These are phyloP conservation scores for Pterula multifida DNA, from an alignment of 1,284 basidiomycete genomes.

Conservation along the genomic window DNA sequence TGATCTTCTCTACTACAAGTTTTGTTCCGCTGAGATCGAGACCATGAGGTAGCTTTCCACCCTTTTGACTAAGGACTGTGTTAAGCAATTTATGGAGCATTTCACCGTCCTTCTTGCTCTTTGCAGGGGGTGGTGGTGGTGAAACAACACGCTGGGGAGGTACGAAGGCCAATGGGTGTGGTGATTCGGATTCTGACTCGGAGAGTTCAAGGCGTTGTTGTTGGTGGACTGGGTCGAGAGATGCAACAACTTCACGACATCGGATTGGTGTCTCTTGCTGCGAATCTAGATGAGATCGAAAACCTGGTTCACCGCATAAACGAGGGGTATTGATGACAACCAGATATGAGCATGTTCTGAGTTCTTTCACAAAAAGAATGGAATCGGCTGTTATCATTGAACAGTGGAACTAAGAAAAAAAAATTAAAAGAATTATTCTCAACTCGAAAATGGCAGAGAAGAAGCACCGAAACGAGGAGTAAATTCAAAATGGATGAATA, in stretches of 20 bases:
- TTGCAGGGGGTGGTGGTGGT: constrained; percentile 17
- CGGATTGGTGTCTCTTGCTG: constrained; percentile 58
- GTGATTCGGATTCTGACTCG: constrained; percentile 27
- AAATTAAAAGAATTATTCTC: constrained; percentile 7
- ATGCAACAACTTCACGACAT: constrained; percentile 58
- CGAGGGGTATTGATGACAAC: constrained; percentile 88
- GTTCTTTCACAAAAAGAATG: constrained; percentile 85
- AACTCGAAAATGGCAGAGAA: not conserved
- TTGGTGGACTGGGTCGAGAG: not conserved
- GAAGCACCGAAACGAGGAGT: not conserved
- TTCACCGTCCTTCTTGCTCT: constrained; percentile 9
- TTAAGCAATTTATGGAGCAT: constrained; percentile 23
- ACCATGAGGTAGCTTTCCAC: constrained; percentile 12
- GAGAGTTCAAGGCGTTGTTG: constrained; percentile 11
- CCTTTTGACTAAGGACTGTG: not conserved
- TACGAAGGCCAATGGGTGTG: constrained; percentile 41
- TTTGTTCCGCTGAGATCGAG: constrained; percentile 13
- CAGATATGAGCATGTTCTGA: constrained; percentile 83
- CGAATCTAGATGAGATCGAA: constrained; percentile 61
- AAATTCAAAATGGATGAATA: constrained; percentile 9
- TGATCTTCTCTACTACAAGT: constrained; percentile 26
- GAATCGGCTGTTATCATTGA: constrained; percentile 81
- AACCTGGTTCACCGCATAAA: constrained; percentile 83
- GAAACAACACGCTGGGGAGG: constrained; percentile 38
- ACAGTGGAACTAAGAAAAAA: constrained; percentile 70